Percentiles rank a stretch among this genome's conserved stretches.
phyloP scores from a whole-genome alignment of 192 early-diverging fungal genomes.

The Phlyctochytrium bullatum region DNA sequence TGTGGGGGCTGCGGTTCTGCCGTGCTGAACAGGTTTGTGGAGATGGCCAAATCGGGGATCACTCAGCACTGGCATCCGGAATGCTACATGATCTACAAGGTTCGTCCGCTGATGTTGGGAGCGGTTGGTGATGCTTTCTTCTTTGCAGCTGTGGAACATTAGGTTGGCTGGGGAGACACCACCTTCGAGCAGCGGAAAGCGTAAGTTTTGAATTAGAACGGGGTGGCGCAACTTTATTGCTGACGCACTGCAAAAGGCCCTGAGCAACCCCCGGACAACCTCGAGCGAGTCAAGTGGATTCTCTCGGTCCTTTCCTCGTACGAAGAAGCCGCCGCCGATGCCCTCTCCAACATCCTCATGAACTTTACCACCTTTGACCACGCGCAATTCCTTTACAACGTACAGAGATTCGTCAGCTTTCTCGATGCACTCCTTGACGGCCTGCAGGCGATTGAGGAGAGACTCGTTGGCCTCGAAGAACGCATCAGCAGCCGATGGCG shows the following conservation, averaged over 20 bases:
- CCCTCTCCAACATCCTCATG: constrained; percentile 92
- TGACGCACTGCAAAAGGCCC: constrained; percentile 55
- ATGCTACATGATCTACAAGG: constrained; percentile 99
- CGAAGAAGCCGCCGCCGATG: constrained; percentile 94
- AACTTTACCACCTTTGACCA: constrained; percentile 90
- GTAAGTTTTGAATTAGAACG: no score
- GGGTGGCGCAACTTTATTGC: no score
- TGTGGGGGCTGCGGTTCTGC: constrained; percentile 96
- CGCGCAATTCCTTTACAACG: constrained; percentile 56
- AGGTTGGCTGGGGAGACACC: constrained; percentile 8
- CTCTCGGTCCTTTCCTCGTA: constrained; percentile 89
- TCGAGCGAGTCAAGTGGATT: constrained; percentile 87
- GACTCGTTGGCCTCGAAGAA: constrained; percentile 57
- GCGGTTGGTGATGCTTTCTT: constrained; percentile 4
- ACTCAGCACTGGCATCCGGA: constrained; percentile 98
- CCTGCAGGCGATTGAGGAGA: constrained; percentile 84
- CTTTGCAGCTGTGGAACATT: constrained; percentile 45
- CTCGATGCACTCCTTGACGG: constrained; percentile 89
- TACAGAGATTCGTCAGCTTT: constrained; percentile 84
- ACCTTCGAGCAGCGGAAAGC: background rate
- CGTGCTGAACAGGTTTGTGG: constrained; percentile 95
- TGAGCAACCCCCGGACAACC: constrained; percentile 68
- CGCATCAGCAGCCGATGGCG: constrained; percentile 36
- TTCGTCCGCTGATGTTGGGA: constrained; percentile 26
- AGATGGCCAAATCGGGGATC: constrained; percentile 70